These are phyloP conservation scores for Rosa rugosa DNA, from an alignment of 306 rosid species.

Conservation along the genomic window DNA sequence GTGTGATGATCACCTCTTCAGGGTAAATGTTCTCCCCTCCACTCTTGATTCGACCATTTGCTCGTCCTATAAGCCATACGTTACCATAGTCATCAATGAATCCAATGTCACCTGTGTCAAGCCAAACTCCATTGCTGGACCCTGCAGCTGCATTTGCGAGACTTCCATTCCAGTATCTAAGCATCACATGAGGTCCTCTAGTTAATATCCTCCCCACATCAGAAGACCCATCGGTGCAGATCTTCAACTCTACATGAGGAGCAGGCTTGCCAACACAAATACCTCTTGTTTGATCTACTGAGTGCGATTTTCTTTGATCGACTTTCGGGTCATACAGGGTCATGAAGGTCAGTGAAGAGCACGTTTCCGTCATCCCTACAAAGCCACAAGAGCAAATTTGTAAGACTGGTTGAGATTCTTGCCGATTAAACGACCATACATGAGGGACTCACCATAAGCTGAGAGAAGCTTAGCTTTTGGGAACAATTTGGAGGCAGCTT, in stretches of 20 bases:
- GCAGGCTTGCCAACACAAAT: constrained; percentile 94
- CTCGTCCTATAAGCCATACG: constrained; percentile 79
- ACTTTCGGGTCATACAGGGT: constrained; percentile 51
- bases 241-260: constrained; percentile 79
- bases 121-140: constrained; percentile 52
- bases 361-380: constrained; percentile 88
- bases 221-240: constrained; percentile 44
- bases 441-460: constrained; percentile 73
- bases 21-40: constrained; percentile 95
- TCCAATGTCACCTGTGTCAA: constrained; percentile 92
- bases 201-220: constrained; percentile 71
- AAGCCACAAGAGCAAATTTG: constrained; percentile 15
- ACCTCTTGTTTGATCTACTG: constrained; percentile 51
- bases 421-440: not conserved
- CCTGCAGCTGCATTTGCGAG: constrained; percentile 29
- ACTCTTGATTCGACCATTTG: constrained; percentile 75
- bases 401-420: not conserved
- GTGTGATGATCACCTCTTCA: constrained; percentile 61
- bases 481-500: constrained; percentile 50
- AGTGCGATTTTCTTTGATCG: constrained; percentile 27
- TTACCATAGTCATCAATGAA: constrained; percentile 62
- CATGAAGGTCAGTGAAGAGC: constrained; percentile 81
- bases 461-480: constrained; percentile 82
- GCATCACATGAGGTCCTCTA: constrained; percentile 94
- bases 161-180: constrained; percentile 69